A percentile compares a stretch with the other conserved stretches of the same genome.
Evolutionary conservation across 164 flowering plant genomes (phyloP).

Genomic region (Protea cynaroides): DNA sequence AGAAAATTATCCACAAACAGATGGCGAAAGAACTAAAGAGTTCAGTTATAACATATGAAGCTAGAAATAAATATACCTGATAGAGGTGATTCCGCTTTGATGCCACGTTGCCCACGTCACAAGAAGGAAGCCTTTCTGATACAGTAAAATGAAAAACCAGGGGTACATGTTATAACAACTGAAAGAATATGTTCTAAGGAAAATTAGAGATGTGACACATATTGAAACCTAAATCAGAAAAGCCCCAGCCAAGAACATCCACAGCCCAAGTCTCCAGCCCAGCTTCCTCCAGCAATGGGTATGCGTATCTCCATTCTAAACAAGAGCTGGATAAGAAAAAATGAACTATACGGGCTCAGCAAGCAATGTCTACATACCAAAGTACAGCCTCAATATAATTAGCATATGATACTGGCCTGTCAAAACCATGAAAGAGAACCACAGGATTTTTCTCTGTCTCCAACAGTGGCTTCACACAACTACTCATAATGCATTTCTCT

Average conservation of each 20-base stretch:
- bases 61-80: constrained; percentile 48
- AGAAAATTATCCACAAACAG: too few relatives aligned
- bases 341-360: constrained; percentile 16
- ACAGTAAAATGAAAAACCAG: neutral
- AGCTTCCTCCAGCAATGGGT: constrained; percentile 87
- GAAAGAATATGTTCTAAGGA: neutral
- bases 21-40: too few relatives aligned
- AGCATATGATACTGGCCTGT: constrained; percentile 43
- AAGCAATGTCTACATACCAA: neutral
- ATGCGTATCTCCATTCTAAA: constrained; percentile 56
- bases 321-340: constrained; percentile 12
- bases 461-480: constrained; percentile 64
- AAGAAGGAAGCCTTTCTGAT: constrained; percentile 61
- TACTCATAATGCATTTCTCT: constrained; percentile 61
- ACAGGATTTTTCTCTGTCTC: constrained; percentile 43
- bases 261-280: constrained; percentile 91
- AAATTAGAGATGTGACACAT: neutral
- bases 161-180: neutral
- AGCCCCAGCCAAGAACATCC: constrained; percentile 98
- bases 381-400: neutral
- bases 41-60: too few relatives aligned
- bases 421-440: constrained; percentile 93
- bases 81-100: constrained; percentile 86
- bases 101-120: constrained; percentile 68
- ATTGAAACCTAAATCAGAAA: constrained; percentile 74